Evolutionary conservation across 352 stramenopile species (phyloP).

Genomic region (Phytophthora hibernalis): DNA sequence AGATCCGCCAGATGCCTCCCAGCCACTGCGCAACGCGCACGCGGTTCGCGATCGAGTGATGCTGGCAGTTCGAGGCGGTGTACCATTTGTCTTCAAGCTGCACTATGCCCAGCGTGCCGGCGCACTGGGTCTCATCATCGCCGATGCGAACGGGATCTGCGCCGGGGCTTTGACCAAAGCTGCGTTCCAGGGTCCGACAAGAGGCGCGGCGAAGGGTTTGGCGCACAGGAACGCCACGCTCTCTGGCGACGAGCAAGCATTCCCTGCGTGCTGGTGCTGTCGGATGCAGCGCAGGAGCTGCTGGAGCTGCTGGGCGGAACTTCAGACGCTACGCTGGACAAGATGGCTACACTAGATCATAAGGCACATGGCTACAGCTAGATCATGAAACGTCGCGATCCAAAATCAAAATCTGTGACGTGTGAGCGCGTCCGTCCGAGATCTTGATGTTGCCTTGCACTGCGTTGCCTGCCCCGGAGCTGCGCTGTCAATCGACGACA

Average conservation of each 20-base stretch:
- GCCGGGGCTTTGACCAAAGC: slow-evolving; percentile 64
- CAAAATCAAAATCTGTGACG: slow-evolving; percentile 31
- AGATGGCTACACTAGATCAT: slow-evolving; percentile 22
- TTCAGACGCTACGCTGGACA: not conserved
- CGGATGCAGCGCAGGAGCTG: slow-evolving; percentile 44
- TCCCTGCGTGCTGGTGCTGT: slow-evolving; percentile 60
- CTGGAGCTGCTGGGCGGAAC: slow-evolving; percentile 25
- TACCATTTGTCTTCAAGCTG: slow-evolving; percentile 77
- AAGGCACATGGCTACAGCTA: slow-evolving; percentile 10
- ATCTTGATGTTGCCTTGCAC: not conserved
- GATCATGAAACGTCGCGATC: slow-evolving; percentile 34
- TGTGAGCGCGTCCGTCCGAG: slow-evolving; percentile 11
- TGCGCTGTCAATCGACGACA: not conserved
- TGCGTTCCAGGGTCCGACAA: slow-evolving; percentile 71
- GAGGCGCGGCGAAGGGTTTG: slow-evolving; percentile 64
- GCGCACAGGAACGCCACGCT: slow-evolving; percentile 52
- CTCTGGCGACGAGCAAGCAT: slow-evolving; percentile 68
- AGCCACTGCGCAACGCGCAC: slow-evolving; percentile 56
- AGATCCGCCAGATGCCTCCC: slow-evolving; percentile 64
- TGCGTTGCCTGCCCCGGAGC: too few species aligned
- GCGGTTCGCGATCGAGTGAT: slow-evolving; percentile 66
- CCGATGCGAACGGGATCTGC: slow-evolving; percentile 57
- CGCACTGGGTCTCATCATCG: slow-evolving; percentile 71
- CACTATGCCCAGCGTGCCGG: slow-evolving; percentile 68
- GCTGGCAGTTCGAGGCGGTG: slow-evolving; percentile 54